phyloP scores from a whole-genome alignment of 2,329 filamentous ascomycete species.

The Nigrograna mackinnonii region DNA sequence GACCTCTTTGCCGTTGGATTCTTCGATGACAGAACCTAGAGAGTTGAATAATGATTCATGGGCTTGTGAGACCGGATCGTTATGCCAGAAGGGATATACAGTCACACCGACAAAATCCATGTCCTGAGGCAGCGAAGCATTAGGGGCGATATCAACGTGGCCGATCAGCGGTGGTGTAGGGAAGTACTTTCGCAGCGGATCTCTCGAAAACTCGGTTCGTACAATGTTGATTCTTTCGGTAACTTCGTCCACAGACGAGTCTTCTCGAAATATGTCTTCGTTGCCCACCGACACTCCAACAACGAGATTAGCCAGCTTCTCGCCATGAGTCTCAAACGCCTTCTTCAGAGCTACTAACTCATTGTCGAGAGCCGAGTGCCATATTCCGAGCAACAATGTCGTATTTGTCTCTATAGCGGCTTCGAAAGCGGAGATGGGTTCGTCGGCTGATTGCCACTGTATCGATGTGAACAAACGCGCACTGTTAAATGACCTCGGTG shows the following conservation, averaged over 20 bases:
- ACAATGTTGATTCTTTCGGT: conserved; percentile 54
- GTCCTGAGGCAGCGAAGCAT: conserved; percentile 21
- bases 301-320: conserved; percentile 56
- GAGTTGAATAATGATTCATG: conserved; percentile 41
- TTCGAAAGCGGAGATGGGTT: conserved; percentile 57
- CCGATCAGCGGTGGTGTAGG: conserved; percentile 38
- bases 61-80: conserved; percentile 30
- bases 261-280: conserved; percentile 65
- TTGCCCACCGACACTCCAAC: conserved; percentile 38
- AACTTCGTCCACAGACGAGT: conserved; percentile 65
- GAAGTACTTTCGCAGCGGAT: neutral
- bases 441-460: conserved; percentile 44
- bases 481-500: conserved; percentile 63
- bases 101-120: conserved; percentile 38
- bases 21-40: conserved; percentile 21
- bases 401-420: conserved; percentile 37
- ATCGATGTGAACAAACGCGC: conserved; percentile 74
- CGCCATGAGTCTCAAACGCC: conserved; percentile 34
- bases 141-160: conserved; percentile 33
- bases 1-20: conserved; percentile 23
- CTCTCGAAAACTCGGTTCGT: conserved; percentile 26
- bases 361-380: conserved; percentile 23
- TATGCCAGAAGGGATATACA: conserved; percentile 36
- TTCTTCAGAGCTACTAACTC: conserved; percentile 34
- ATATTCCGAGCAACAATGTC: conserved; percentile 36